A percentile compares a stretch with the other conserved stretches of the same genome.
These are phyloP conservation scores for Hypoxylon sp. DNA, from an alignment of 2,329 filamentous ascomycete species.

Conservation along the genomic window DNA sequence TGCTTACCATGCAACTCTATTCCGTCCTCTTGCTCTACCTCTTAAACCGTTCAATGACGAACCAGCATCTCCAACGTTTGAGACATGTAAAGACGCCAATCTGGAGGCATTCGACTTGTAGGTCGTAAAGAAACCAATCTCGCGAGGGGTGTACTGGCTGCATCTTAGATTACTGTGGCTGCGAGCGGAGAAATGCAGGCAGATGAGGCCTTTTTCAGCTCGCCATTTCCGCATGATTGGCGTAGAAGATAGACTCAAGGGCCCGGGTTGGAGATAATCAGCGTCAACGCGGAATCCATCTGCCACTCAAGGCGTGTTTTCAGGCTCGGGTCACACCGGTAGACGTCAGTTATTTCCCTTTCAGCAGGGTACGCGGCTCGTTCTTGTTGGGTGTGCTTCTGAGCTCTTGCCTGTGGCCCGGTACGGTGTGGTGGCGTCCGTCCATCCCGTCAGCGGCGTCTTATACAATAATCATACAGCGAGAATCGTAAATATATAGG, in stretches of 20 bases:
- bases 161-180: not conserved
- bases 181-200: not conserved
- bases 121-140: not conserved
- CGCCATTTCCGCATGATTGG: not conserved
- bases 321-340: not conserved
- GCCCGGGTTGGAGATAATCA: not conserved
- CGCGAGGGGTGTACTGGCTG: not conserved
- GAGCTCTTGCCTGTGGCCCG: not conserved
- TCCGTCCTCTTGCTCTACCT: not conserved
- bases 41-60: not conserved
- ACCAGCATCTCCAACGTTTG: not conserved
- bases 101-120: not conserved
- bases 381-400: not conserved
- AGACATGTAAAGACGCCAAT: not conserved
- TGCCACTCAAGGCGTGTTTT: not conserved
- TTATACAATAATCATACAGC: not conserved
- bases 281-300: not conserved
- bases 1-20: not conserved
- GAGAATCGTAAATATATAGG: not conserved
- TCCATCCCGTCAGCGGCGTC: not conserved
- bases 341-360: not conserved
- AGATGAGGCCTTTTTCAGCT: not conserved
- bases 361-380: not conserved
- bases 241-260: not conserved
- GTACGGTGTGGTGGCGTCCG: not conserved